Base-by-base conservation (phyloP, 345 rosid genomes). In the Citrus maxima region DNA sequence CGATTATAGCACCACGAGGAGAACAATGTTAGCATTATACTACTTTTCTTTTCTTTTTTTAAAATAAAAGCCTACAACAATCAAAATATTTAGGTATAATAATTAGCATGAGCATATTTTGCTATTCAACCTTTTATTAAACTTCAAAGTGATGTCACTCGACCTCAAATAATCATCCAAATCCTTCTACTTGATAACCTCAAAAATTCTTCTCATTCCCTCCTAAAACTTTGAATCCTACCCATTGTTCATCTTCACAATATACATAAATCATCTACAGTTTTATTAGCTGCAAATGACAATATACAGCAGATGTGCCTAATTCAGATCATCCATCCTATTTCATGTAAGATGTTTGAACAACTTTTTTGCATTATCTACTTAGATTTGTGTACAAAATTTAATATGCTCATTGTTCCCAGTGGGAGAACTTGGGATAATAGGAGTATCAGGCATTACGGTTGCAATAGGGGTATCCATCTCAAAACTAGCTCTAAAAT, bases 171-270 rank as follows among this genome's bases (percentile, higher is more conserved):
- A 89, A 42, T 88, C 90, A 35, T 77, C 85, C 27, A 69, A 34
- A 35, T 91, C 92, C 27, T 89, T 88, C 69, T 74, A 81, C 82
- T 79, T 83, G 42, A 89, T 25, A 24, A 85, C 76, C 30, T 70
- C 70, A 34, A 63, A 79, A 10, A 86, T 65, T 27, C 69, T 67
- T 76, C 85, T 80, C 88, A 88, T 85, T 70, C 83, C 80, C 72
- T 79, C 85, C 37, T 88, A 89, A 85, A 81, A 35, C 13, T 81
- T 82, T 61, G 10, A 13, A 40, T 59, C 80, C 88, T 88, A 90
- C 4, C 90, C 92, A 80, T 89, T 84, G 25, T 72, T 58, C 46
- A 40, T 40, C 46, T 9, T 40, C 46, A 10, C 46, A 9, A 40
- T 40, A 40, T 37, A 37, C 40, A 37, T 40, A 40, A 40, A 40